A percentile compares a stretch with the other conserved stretches of the same genome.
Evolutionary conservation across 164 flowering plant species (phyloP).

Genomic region (Aristolochia californica): DNA sequence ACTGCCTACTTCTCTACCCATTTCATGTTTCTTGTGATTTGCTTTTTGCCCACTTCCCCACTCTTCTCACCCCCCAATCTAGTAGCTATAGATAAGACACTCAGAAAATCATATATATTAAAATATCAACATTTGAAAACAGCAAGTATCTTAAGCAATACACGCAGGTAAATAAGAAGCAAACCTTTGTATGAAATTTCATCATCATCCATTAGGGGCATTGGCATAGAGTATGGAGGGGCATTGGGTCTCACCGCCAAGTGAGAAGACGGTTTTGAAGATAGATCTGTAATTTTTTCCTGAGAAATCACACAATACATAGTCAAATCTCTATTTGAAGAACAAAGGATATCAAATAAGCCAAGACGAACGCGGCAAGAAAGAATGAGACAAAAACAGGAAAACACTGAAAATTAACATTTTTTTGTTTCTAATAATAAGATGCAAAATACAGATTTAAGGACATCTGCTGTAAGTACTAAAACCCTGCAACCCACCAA

Average conservation of each 20-base stretch:
- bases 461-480: neutral
- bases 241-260: neutral
- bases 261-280: neutral
- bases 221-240: neutral
- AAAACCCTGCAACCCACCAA: neutral
- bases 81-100: too few relatives aligned
- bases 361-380: neutral
- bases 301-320: neutral
- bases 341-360: neutral
- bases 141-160: neutral
- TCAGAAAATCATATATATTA: neutral
- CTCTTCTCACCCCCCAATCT: too few relatives aligned
- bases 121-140: neutral
- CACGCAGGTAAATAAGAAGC: neutral
- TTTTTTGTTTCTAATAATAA: neutral
- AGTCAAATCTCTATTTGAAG: neutral
- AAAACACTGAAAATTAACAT: neutral
- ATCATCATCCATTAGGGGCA: neutral
- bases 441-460: neutral
- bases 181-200: neutral
- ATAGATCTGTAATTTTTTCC: constrained; percentile 1
- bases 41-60: too few relatives aligned
- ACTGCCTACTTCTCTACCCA: too few relatives aligned
- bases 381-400: neutral
- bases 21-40: too few relatives aligned